Evolutionary conservation across 768 basidiomycete genomes (phyloP), one percentile per base, ranked within the genome.

Genomic region (Dioszegia hungarica): DNA sequence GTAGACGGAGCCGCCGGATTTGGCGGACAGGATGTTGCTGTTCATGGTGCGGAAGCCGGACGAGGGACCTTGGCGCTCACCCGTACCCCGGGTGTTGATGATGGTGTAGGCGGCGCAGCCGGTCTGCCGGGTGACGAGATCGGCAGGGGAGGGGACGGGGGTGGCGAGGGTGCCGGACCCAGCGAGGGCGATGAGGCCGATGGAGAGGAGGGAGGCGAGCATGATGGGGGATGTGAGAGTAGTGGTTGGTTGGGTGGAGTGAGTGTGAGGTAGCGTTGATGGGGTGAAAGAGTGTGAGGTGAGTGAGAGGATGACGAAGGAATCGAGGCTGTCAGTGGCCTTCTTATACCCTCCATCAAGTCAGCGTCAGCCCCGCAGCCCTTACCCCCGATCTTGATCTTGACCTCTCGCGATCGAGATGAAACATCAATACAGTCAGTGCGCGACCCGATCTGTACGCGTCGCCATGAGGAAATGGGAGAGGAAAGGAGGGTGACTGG

Each of bases 1-100:
- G 44, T 56, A 56, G 48, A 59, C 46, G 15, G 38, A n/a, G 24
- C 58, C 62, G 28, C 62, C 62, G 3, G 58, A 44, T 2, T 27
- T 28, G 31, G 54, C 37, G n/a, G 54, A 29, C 1, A 25, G 33
- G 33, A 63, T 55, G 20, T 36, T 25, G 1, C 24, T 8, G 49
- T 63, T 63, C 48, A 63, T 63, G 34, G 62, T 59, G 0, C 19
- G 51, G 57, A 63, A 63, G 8, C 62, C 62, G 22, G 62, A 36
- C 4, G 62, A 63, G 3, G 27, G 38, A 19, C 58, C 58, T 46
- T 63, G 62, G 17, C 10, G 29, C 28, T 63, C 62, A 31, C 62
- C 62, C 2, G 62, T 63, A 10, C 62, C 62, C 17, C 62, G 62
- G 31, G 62, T 59, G 50, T 60, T 60, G 62, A 63, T 63, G 27